Evolutionary conservation across 2,329 filamentous ascomycete genomes (phyloP).

Genomic region (Neoscytalidium dimidiatum): DNA sequence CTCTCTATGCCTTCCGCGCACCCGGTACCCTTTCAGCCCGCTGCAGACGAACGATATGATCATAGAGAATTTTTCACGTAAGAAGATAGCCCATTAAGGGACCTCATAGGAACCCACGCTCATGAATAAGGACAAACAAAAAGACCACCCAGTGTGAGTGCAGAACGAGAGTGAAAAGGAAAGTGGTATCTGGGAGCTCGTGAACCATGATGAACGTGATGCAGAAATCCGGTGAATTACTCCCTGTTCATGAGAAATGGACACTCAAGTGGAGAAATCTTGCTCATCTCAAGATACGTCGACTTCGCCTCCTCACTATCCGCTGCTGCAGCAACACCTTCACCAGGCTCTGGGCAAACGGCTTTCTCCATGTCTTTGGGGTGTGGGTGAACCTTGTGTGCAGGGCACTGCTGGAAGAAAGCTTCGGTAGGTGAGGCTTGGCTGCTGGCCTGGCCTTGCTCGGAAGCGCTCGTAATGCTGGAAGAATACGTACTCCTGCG

Average conservation of each 20-base stretch:
- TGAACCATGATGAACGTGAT: background rate
- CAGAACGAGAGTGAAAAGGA: background rate
- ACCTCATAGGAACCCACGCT: background rate
- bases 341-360: conserved; percentile 34
- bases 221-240: conserved; percentile 20
- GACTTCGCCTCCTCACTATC: conserved; percentile 33
- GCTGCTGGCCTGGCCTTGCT: conserved; percentile 20
- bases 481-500: conserved; percentile 10
- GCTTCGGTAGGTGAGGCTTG: background rate
- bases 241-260: conserved; percentile 42
- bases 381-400: conserved; percentile 34
- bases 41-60: background rate
- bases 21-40: background rate
- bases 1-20: background rate
- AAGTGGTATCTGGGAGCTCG: background rate
- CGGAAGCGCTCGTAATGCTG: conserved; percentile 12
- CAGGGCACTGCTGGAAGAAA: background rate
- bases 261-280: conserved; percentile 30
- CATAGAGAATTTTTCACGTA: background rate
- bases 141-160: background rate
- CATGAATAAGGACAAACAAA: background rate
- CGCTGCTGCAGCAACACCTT: conserved; percentile 37
- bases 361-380: conserved; percentile 34
- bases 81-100: background rate
- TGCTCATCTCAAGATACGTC: conserved; percentile 43